Conservation (phyloP, 164 flowering plant genomes). For the Macadamia tetraphylla region DNA sequence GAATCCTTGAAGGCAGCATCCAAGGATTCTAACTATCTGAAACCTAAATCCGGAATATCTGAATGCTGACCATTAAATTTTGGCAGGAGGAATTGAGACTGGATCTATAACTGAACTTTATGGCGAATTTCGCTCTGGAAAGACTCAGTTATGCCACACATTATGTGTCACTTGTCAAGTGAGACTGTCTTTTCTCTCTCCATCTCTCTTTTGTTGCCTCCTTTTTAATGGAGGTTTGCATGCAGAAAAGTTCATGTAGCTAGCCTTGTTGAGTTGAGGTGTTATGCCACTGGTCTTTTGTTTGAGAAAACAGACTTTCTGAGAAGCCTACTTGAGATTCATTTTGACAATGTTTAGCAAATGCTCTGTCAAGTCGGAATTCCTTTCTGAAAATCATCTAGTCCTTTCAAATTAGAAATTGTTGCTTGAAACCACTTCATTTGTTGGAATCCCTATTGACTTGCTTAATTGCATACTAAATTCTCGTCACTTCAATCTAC, state of each 20-base stretch:
- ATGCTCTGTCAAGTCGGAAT: background rate
- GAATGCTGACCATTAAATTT: background rate
- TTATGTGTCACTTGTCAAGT: conserved; percentile 97
- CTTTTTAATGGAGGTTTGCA: background rate
- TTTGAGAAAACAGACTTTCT: background rate
- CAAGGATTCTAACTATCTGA: background rate
- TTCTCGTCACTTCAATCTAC: background rate
- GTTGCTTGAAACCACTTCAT: background rate
- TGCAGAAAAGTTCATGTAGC: too few relatives aligned
- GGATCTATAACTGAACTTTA: conserved; percentile 94
- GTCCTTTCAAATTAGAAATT: background rate
- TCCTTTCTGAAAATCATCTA: background rate
- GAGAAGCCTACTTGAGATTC: background rate
- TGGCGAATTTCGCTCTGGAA: conserved; percentile 95
- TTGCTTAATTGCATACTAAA: background rate
- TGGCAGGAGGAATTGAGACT: conserved; percentile 86
- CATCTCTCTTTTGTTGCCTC: background rate
- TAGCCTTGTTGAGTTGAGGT: too few relatives aligned
- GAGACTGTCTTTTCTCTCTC: conserved; percentile 10
- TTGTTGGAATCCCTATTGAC: background rate
- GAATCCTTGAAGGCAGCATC: background rate
- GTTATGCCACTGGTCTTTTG: background rate
- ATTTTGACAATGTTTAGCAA: background rate
- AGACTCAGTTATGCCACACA: conserved; percentile 95
- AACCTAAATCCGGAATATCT: background rate